Percentiles rank a stretch among this genome's conserved stretches.
These are phyloP conservation scores for Spizellomyces sp. DNA, from an alignment of 192 early-diverging fungal genomes.

Conservation along the genomic window DNA sequence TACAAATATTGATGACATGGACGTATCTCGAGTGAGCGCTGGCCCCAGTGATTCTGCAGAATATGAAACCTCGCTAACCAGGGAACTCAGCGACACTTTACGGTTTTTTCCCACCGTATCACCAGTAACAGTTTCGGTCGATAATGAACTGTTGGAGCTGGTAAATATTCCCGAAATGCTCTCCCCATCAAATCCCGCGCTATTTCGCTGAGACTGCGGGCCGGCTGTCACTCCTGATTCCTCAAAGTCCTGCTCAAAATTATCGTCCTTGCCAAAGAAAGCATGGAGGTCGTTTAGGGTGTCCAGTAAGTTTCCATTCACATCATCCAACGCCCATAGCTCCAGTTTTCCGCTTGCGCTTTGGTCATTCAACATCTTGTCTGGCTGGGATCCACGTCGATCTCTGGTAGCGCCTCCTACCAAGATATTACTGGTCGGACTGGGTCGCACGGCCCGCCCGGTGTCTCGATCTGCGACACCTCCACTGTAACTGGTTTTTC, in stretches of 20 bases:
- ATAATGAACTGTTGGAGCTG: not conserved
- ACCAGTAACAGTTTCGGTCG: not conserved
- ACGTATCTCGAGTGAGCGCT: constrained; percentile 21
- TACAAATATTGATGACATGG: constrained; percentile 19
- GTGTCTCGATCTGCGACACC: not conserved
- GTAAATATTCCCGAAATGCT: too few species aligned
- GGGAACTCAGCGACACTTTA: constrained; percentile 1
- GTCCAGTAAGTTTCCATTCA: constrained; percentile 20
- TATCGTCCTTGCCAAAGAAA: constrained; percentile 33
- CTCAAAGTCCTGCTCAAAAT: not conserved
- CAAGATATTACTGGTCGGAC: constrained; percentile 9
- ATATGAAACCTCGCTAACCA: constrained; percentile 28
- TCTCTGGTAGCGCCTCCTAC: constrained; percentile 4
- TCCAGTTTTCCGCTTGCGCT: not conserved
- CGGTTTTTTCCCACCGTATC: not conserved
- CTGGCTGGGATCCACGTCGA: not conserved
- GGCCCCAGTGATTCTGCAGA: constrained; percentile 24
- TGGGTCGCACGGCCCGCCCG: not conserved
- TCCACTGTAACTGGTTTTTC: too few species aligned
- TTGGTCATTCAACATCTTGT: not conserved
- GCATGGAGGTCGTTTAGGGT: constrained; percentile 33
- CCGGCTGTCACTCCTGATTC: not conserved
- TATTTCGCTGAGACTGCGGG: not conserved
- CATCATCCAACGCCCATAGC: constrained; percentile 18
- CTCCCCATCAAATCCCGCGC: not conserved